These are phyloP conservation scores for Bryum argenteum DNA, from an alignment of 225 moss, liverwort and hornwort species.

Conservation along the genomic window DNA sequence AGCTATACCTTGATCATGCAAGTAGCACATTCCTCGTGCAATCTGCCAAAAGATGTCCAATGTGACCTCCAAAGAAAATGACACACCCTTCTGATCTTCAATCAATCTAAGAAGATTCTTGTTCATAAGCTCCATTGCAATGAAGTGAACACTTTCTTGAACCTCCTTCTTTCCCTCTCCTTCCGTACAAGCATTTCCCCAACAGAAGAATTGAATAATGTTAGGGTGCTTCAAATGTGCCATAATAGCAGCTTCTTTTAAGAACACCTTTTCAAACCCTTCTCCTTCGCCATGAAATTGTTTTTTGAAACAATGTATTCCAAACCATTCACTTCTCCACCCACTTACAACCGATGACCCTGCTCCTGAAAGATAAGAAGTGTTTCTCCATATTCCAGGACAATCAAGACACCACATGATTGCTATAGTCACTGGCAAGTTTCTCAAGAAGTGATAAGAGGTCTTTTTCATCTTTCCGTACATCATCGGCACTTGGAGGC, in stretches of 20 bases:
- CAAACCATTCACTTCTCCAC: neutral
- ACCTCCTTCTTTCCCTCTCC: no score
- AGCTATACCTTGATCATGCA: neutral
- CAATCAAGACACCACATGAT: neutral
- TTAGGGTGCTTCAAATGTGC: neutral
- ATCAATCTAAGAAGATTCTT: neutral
- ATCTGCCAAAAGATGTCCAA: neutral
- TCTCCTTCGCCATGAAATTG: neutral
- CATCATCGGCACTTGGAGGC: accelerated
- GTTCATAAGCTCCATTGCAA: neutral
- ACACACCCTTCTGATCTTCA: neutral
- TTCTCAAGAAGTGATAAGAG: neutral
- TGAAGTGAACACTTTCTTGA: no score
- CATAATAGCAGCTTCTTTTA: neutral
- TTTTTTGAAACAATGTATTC: neutral
- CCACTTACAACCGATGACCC: neutral
- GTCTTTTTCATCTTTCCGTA: neutral
- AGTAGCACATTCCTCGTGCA: neutral
- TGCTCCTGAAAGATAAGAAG: neutral
- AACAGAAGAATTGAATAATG: neutral
- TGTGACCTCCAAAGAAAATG: neutral
- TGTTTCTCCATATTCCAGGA: neutral
- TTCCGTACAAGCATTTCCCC: no score
- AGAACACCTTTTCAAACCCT: neutral
- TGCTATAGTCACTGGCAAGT: neutral